These are phyloP conservation scores for Primulina tabacum DNA, from an alignment of 257 asterid genomes.

Conservation along the genomic window DNA sequence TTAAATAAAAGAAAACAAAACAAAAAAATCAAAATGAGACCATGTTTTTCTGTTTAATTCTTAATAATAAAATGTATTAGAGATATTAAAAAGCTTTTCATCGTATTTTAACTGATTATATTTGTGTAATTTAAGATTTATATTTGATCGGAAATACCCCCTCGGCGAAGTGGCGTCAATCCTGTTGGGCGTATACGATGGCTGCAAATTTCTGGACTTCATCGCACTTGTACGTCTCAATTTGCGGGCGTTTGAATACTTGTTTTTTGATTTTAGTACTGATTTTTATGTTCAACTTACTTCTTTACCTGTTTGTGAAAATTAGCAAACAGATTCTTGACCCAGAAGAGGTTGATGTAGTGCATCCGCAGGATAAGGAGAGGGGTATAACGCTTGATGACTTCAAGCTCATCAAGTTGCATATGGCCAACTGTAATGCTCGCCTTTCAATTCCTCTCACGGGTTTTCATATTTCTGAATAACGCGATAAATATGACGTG, in stretches of 20 bases:
- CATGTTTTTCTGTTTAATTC: too few relatives aligned
- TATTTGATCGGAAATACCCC: neutral
- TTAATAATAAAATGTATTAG: too few relatives aligned
- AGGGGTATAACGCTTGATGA: constrained; percentile 83
- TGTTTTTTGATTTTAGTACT: neutral
- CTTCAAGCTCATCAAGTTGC: constrained; percentile 84
- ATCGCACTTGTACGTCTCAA: constrained; percentile 56
- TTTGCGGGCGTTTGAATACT: neutral
- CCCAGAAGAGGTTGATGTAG: constrained; percentile 76
- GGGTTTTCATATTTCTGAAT: constrained; percentile 5
- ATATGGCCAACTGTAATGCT: constrained; percentile 71
- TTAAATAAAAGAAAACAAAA: too few relatives aligned
- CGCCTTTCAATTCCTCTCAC: neutral
- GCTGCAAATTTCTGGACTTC: constrained; percentile 98
- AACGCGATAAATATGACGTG: neutral
- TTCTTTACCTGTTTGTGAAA: constrained; percentile 3
- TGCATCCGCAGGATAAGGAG: constrained; percentile 70
- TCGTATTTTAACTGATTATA: too few relatives aligned
- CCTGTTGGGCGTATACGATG: constrained; percentile 32
- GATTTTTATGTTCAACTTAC: neutral
- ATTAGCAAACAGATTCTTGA: constrained; percentile 76
- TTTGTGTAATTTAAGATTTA: too few relatives aligned
- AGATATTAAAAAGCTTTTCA: too few relatives aligned
- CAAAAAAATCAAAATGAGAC: too few relatives aligned
- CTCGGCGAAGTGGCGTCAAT: neutral